Conservation (phyloP, 768 basidiomycete genomes). For the Boletellus ananas region DNA sequence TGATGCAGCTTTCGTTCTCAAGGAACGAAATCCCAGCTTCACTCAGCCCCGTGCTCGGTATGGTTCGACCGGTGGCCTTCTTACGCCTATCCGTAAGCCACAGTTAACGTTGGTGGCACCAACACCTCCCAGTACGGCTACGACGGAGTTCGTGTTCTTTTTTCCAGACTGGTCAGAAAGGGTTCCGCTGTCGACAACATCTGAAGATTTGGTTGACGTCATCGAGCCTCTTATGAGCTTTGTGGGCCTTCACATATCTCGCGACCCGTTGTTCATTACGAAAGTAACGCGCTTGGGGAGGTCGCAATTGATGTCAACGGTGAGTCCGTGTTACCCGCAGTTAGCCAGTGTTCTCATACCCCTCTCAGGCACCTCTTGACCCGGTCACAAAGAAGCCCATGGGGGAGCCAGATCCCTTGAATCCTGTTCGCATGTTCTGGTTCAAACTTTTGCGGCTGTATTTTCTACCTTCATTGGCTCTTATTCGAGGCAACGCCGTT, state of each 20-base stretch:
- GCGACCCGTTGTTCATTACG: conserved; percentile 72
- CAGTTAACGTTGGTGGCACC: conserved; percentile 76
- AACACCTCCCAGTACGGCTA: conserved; percentile 71
- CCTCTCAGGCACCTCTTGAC: conserved; percentile 44
- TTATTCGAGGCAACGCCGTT: conserved; percentile 82
- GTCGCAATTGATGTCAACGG: conserved; percentile 53
- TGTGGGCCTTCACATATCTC: conserved; percentile 75
- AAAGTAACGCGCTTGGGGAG: conserved; percentile 80
- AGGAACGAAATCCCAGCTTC: conserved; percentile 61
- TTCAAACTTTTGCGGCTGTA: conserved; percentile 72
- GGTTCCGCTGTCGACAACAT: conserved; percentile 57
- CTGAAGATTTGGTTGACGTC: conserved; percentile 71
- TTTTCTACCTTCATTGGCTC: conserved; percentile 81
- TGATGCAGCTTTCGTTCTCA: conserved; percentile 43
- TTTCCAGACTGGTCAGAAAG: conserved; percentile 78
- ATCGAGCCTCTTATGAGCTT: conserved; percentile 79
- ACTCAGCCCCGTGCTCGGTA: conserved; percentile 61
- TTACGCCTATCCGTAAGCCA: conserved; percentile 55
- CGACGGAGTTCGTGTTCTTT: conserved; percentile 84
- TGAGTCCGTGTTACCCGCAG: conserved; percentile 25
- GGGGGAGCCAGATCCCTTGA: conserved; percentile 50
- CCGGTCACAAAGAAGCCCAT: conserved; percentile 56
- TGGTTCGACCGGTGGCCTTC: conserved; percentile 50
- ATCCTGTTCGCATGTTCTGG: conserved; percentile 80
- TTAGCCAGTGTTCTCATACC: conserved; percentile 5